phyloP scores from a whole-genome alignment of 2,329 filamentous ascomycete species.

The Phialemoniopsis sp. region DNA sequence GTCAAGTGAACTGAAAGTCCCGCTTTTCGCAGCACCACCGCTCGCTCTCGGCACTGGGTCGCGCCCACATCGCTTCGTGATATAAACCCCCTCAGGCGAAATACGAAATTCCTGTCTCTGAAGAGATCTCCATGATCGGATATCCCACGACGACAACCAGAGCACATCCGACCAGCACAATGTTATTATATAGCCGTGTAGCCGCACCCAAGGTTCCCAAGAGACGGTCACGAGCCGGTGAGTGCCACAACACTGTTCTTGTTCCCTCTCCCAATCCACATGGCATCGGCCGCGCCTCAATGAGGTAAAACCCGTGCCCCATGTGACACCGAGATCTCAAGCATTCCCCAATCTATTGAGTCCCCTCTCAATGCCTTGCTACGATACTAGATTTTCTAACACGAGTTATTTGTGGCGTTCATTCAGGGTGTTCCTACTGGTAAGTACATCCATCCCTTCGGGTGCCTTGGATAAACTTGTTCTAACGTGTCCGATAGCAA shows the following conservation, averaged over 20 bases:
- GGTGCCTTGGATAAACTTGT: too few species aligned
- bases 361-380: background rate
- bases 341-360: background rate
- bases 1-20: too few species aligned
- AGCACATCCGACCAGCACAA: slow-evolving; percentile 18
- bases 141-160: too few species aligned
- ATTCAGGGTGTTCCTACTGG: slow-evolving; percentile 48
- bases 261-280: too few species aligned
- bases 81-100: too few species aligned
- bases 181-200: slow-evolving; percentile 56
- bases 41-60: too few species aligned
- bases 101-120: too few species aligned
- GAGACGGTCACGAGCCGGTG: slow-evolving; percentile 55
- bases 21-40: too few species aligned
- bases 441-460: slow-evolving; percentile 29
- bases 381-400: slow-evolving; percentile 6
- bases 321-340: slow-evolving; percentile 1
- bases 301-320: slow-evolving; percentile 2
- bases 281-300: too few species aligned
- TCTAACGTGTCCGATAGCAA: slow-evolving; percentile 32
- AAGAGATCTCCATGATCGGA: too few species aligned
- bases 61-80: too few species aligned
- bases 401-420: slow-evolving; percentile 14
- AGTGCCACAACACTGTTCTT: slow-evolving; percentile 18
- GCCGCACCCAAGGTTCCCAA: slow-evolving; percentile 56